phyloP scores from a whole-genome alignment of 2,329 filamentous ascomycete species.

The Aureobasidium uvarum region DNA sequence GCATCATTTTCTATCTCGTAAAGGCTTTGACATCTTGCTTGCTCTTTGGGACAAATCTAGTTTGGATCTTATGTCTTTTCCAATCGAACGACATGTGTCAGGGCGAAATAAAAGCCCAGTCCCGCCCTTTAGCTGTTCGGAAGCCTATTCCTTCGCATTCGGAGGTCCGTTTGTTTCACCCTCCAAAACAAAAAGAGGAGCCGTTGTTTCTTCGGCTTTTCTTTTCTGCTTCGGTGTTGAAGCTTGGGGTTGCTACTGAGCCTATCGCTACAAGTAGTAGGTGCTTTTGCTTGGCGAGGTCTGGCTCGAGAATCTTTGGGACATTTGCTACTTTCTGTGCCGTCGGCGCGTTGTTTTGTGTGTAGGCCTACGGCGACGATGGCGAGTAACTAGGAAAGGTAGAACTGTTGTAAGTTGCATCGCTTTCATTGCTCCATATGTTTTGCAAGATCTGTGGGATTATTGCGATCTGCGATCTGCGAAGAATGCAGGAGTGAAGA shows the following conservation, averaged over 20 bases:
- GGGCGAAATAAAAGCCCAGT: neutral
- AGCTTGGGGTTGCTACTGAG: neutral
- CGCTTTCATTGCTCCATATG: neutral
- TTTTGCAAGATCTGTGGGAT: neutral
- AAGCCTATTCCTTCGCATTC: neutral
- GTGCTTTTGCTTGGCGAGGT: constrained; percentile 8
- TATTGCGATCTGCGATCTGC: neutral
- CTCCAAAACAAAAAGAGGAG: neutral
- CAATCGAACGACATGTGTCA: neutral
- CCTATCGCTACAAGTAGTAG: neutral
- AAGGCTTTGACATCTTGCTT: neutral
- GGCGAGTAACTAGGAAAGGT: neutral
- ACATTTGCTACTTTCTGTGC: neutral
- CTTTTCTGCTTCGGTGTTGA: neutral
- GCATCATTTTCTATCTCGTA: neutral
- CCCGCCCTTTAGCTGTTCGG: neutral
- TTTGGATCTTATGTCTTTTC: neutral
- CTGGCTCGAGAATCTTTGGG: neutral
- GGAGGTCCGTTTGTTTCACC: neutral
- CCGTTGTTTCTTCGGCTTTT: neutral
- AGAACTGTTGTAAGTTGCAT: neutral
- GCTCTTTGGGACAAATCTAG: neutral
- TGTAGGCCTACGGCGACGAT: neutral
- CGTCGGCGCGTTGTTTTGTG: neutral
- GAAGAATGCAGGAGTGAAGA: neutral